Conservation (phyloP, 352 stramenopile species). For the Phytopythium montanum region DNA sequence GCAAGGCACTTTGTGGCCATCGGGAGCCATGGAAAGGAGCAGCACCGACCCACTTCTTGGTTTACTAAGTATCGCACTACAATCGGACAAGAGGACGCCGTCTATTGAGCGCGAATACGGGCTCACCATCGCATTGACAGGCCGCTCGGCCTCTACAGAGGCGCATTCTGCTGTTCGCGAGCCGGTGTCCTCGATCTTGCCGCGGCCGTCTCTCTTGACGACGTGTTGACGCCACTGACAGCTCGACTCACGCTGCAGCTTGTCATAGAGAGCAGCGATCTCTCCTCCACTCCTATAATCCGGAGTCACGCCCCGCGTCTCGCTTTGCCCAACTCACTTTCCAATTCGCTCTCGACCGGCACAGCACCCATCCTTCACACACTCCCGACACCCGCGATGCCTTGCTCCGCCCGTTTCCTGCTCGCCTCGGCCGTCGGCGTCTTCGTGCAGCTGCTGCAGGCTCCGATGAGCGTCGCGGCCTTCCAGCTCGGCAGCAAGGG, state of each 20-base stretch:
- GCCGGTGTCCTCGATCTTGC: background rate
- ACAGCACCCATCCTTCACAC: too few species aligned
- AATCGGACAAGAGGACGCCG: too few species aligned
- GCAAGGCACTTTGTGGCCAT: too few species aligned
- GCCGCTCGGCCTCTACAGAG: background rate
- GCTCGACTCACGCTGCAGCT: background rate
- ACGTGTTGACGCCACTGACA: background rate
- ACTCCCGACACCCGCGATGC: constrained; percentile 1
- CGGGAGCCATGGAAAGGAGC: too few species aligned
- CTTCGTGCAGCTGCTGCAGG: background rate
- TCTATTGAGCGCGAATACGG: too few species aligned
- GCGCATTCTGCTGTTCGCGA: background rate
- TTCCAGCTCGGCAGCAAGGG: constrained; percentile 30
- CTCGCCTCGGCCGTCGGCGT: background rate
- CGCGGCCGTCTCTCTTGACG: background rate
- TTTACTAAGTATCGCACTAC: too few species aligned
- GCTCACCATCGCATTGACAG: too few species aligned
- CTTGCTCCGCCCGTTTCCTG: constrained; percentile 3
- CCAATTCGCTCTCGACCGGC: background rate
- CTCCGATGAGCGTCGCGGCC: background rate
- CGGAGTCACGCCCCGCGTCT: background rate
- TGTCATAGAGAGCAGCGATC: background rate
- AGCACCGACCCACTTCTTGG: too few species aligned
- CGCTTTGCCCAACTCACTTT: background rate
- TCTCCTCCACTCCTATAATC: background rate